Conservation (phyloP, 2,329 filamentous ascomycete species). For the Byssoonygena ceratinophila region DNA sequence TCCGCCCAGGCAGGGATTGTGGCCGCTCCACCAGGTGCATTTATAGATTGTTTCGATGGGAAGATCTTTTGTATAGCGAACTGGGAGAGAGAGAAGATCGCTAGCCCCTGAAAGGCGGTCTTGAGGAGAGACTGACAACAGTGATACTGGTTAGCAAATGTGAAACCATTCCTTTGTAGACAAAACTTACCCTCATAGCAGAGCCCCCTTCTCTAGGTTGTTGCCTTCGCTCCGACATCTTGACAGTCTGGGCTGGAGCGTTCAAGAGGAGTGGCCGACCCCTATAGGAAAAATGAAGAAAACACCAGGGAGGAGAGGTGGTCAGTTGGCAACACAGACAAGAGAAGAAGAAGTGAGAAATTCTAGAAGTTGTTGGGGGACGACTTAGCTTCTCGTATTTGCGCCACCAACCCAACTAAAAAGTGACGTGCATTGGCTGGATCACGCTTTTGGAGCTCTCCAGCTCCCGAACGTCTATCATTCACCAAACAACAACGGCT, state of each 20-base stretch:
- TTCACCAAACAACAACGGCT: too few species aligned
- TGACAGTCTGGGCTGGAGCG: conserved; percentile 13
- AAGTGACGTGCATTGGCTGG: not conserved
- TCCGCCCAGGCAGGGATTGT: conserved; percentile 54
- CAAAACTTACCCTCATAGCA: conserved; percentile 7
- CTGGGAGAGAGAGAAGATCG: conserved; percentile 50
- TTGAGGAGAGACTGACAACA: conserved; percentile 20
- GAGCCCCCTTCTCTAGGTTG: conserved; percentile 7
- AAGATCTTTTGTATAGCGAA: conserved; percentile 48
- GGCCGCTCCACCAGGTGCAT: conserved; percentile 18
- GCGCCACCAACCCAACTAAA: not conserved
- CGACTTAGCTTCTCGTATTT: not conserved
- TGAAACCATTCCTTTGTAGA: not conserved
- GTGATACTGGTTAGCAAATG: conserved; percentile 1
- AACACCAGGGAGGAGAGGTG: not conserved
- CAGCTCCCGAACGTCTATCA: too few species aligned
- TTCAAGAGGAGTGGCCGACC: not conserved
- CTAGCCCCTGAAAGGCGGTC: conserved; percentile 45
- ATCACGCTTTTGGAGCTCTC: too few species aligned
- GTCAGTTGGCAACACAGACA: too few species aligned
- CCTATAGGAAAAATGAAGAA: not conserved
- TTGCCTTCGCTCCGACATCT: conserved; percentile 32
- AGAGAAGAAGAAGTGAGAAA: too few species aligned
- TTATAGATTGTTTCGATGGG: conserved; percentile 28
- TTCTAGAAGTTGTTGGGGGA: not conserved